These are phyloP conservation scores for Conoideocrella luteorostrata DNA, from an alignment of 2,329 filamentous ascomycete genomes.

Conservation along the genomic window DNA sequence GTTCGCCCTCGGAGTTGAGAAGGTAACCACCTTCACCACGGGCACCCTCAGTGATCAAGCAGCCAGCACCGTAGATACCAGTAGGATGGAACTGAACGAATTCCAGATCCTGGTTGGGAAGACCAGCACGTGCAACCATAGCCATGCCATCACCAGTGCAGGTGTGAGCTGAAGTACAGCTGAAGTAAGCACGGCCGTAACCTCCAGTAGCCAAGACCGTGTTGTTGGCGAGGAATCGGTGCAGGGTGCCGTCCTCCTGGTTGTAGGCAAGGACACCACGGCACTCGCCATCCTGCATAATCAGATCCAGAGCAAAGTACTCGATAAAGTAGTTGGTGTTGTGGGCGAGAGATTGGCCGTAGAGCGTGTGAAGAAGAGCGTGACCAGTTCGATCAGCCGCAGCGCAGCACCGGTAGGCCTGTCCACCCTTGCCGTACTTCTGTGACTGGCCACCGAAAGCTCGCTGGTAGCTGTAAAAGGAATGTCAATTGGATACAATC, in stretches of 20 bases:
- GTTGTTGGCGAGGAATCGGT: conserved; percentile 94
- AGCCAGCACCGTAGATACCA: conserved; percentile 97
- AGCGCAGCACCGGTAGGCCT: conserved; percentile 95
- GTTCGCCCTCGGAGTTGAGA: conserved; percentile 94
- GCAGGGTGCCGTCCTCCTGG: conserved; percentile 95
- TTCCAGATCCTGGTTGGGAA: conserved; percentile 98
- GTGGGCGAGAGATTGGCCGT: conserved; percentile 92
- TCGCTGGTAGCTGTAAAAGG: conserved; percentile 75
- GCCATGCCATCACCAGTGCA: conserved; percentile 99
- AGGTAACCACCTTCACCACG: conserved; percentile 98
- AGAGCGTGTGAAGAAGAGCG: conserved; percentile 95
- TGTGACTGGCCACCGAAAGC: conserved; percentile 97
- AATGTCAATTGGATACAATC: neutral
- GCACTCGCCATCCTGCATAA: conserved; percentile 97
- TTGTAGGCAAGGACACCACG: conserved; percentile 96
- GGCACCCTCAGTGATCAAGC: conserved; percentile 95
- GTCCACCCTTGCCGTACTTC: conserved; percentile 91
- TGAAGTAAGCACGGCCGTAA: conserved; percentile 97
- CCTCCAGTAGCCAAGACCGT: conserved; percentile 95
- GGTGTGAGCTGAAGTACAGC: conserved; percentile 94
- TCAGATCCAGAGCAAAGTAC: conserved; percentile 92
- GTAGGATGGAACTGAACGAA: conserved; percentile 99
- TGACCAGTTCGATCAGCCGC: conserved; percentile 96
- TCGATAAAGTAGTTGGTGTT: conserved; percentile 99
- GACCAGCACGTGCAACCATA: conserved; percentile 95